A percentile compares a stretch with the other conserved stretches of the same genome.
These are phyloP conservation scores for Fraxinus albicans DNA, from an alignment of 305 asterid genomes.

Conservation along the genomic window DNA sequence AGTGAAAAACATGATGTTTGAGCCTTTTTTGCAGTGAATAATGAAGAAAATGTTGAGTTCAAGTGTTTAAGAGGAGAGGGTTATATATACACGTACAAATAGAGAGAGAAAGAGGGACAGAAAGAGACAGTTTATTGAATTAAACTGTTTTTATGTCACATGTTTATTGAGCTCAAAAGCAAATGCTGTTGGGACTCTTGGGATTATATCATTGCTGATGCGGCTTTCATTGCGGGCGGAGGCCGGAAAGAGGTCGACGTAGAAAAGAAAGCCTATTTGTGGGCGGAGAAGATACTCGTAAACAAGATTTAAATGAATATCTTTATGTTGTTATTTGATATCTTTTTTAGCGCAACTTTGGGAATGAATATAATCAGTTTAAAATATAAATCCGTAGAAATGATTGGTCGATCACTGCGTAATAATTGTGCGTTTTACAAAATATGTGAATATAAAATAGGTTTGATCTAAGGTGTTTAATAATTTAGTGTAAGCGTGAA, in stretches of 20 bases:
- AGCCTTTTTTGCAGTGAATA: background rate
- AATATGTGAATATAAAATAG: background rate
- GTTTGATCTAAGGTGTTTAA: background rate
- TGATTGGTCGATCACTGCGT: background rate
- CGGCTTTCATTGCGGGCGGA: background rate
- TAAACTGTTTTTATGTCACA: background rate
- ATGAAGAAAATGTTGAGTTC: background rate
- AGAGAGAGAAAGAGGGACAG: background rate
- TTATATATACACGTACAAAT: background rate
- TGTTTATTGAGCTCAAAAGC: background rate
- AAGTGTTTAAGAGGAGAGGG: background rate
- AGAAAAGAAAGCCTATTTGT: background rate
- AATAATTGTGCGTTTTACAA: background rate
- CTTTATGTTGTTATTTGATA: background rate
- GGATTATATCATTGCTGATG: background rate
- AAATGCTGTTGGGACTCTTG: background rate
- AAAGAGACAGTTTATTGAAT: background rate
- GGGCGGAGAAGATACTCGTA: background rate
- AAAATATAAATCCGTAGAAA: background rate
- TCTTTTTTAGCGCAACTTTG: background rate
- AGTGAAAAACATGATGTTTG: slow-evolving; percentile 22
- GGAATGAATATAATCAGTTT: background rate
- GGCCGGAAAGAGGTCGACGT: background rate
- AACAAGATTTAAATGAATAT: background rate
- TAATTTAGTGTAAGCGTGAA: background rate